These are phyloP conservation scores for Dioszegia hungarica DNA, from an alignment of 768 basidiomycete species.

Conservation along the genomic window DNA sequence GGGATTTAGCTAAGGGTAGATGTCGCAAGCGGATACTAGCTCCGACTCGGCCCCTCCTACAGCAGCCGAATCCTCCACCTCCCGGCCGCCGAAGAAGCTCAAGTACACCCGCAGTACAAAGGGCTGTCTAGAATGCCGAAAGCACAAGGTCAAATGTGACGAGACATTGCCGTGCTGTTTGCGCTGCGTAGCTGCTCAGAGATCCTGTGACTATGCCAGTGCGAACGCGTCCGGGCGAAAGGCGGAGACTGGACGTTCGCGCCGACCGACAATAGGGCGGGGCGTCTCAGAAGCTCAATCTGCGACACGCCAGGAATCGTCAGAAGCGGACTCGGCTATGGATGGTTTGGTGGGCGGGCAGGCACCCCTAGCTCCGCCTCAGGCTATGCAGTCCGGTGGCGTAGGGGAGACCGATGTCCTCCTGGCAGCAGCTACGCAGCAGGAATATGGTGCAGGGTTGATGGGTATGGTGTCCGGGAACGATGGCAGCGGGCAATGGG, in stretches of 20 bases:
- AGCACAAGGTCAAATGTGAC: conserved; percentile 29
- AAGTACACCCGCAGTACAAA: conserved; percentile 19
- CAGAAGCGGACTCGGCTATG: too few species aligned
- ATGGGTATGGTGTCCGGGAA: too few species aligned
- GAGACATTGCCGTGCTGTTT: conserved; percentile 21
- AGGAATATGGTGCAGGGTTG: too few species aligned
- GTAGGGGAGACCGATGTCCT: too few species aligned
- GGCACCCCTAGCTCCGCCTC: too few species aligned
- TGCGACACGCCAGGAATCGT: too few species aligned
- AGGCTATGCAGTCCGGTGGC: too few species aligned
- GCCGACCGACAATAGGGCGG: not conserved
- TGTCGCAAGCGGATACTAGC: not conserved
- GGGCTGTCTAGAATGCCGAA: conserved; percentile 17
- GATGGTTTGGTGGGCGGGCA: too few species aligned
- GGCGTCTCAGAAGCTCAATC: too few species aligned
- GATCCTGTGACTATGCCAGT: conserved; percentile 17
- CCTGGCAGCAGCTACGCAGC: too few species aligned
- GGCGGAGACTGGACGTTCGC: not conserved
- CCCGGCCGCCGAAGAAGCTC: conserved; percentile 2
- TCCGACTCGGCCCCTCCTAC: too few species aligned
- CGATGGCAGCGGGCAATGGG: too few species aligned
- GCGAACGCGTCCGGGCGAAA: conserved; percentile 2
- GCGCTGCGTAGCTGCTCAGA: conserved; percentile 18
- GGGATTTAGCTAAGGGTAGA: not conserved
- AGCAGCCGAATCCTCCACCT: not conserved